Evolutionary conservation across 2,329 filamentous ascomycete genomes (phyloP), one percentile per base, ranked within the genome.

Genomic region (Cercospora beticola): DNA sequence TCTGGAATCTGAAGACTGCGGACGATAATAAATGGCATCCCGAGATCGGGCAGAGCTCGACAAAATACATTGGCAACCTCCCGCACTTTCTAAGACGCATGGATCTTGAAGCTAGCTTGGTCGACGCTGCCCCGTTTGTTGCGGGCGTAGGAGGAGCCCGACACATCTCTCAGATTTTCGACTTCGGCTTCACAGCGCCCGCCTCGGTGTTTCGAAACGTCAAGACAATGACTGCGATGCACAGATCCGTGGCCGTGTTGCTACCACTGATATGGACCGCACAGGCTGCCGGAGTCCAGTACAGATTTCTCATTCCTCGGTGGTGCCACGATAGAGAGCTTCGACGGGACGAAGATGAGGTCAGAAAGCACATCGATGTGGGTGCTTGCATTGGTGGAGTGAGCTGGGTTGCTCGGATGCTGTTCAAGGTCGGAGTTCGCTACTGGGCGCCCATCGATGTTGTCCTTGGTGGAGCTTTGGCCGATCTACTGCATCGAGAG

Each of bases 401-500:
- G 12, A 67, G 69, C 26, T 76, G 74, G 74, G 54, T 70, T 14
- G 52, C 68, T 9, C 68, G 76, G 46, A 65, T 74, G 70, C 57
- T 71, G 14, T 73, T 75, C 26, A 67, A 69, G 33, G 16, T 71
- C 49, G 76, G 76, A 5, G 61, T 66, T 16, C 66, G 66, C 57
- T 76, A 72, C 46, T 76, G 74, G 73, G 72, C 71, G 23, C 73
- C 76, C 33, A 68, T 78, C 5, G 77, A 77, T 66, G 61, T 77
- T 57, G 69, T 78, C 4, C 66, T 76, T 63, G 74, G 75, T 8
- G 76, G 76, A 7, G 77, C 74, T 18, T 54, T 78, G 60, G 68
- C 75, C 30, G 77, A 78, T 70, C 58, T 78, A 65, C 54, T 74
- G 66, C 73, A 77, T 46, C 71, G 77, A 68, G 77, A 78, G 71